Evolutionary conservation across 2,329 filamentous ascomycete species (phyloP), one percentile per base, ranked within the genome.

Genomic region (Purpureocillium takamizusanense): DNA sequence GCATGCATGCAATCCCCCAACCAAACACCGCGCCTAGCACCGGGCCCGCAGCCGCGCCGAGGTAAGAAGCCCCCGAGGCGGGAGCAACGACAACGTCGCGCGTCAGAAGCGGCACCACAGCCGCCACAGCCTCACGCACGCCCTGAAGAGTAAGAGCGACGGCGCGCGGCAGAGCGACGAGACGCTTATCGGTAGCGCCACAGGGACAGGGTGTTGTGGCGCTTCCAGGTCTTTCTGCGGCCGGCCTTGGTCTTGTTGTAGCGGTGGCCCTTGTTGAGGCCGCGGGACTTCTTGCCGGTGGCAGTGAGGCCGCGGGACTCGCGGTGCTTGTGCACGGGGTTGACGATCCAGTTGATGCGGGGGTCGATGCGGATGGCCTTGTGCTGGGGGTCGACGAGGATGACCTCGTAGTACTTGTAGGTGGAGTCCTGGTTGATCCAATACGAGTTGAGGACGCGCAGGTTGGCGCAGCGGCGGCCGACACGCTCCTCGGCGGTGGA

Each of bases 341-440:
- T 94, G 75, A 90, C 87, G 79, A 98, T 98, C 92, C 92, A 98
- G 86, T 95, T 98, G 86, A 98, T 97, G 73, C 92, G 89, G 62
- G 92, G 76, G 70, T 98, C 92, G 65, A 85, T 86, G 71, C 92
- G 92, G 80, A 98, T 98, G 65, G 92, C 92, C 82, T 97, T 97
- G 86, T 98, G 92, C 78, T 94, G 86, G 67, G 92, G 92, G 77
- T 98, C 92, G 66, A 98, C 90, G 64, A 95, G 86, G 77, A 98
- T 97, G 72, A 97, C 83, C 76, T 98, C 92, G 78, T 81, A 98
- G 86, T 98, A 98, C 81, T 98, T 98, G 86, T 97, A 98, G 73
- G 92, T 98, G 46, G 89, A 95, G 78, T 98, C 92, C 81, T 97
- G 88, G 86, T 98, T 98, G 79, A 98, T 87, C 94, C 94, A 98